These are phyloP conservation scores for Wickerhamiella cacticola DNA, from an alignment of 805 yeast genomes.

Conservation along the genomic window DNA sequence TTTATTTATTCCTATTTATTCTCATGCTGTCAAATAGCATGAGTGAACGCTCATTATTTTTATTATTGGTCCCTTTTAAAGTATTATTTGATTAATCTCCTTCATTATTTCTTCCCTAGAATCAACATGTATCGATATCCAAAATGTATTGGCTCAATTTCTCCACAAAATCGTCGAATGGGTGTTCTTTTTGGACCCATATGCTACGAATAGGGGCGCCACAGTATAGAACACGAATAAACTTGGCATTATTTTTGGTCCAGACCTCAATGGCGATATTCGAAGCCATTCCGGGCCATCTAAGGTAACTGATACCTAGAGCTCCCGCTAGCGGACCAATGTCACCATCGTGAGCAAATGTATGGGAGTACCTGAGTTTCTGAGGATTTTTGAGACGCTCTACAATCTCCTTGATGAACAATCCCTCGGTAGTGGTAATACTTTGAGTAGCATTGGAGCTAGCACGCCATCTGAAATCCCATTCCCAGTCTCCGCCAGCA, in stretches of 20 bases:
- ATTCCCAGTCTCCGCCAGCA: conserved; percentile 36
- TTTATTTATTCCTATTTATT: not conserved
- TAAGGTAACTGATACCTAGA: conserved; percentile 28
- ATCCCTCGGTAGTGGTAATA: conserved; percentile 30
- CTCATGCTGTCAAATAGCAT: too few relatives aligned
- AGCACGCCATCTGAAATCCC: conserved; percentile 31
- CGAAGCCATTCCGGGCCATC: conserved; percentile 43
- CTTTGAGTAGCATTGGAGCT: conserved; percentile 30
- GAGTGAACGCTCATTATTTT: too few relatives aligned
- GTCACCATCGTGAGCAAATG: conserved; percentile 37
- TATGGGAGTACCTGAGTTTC: conserved; percentile 30
- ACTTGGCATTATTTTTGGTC: conserved; percentile 22
- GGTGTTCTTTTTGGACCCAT: conserved; percentile 4
- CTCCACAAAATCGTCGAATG: not conserved
- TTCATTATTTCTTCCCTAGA: too few relatives aligned
- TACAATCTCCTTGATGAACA: conserved; percentile 31
- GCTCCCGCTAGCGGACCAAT: conserved; percentile 32
- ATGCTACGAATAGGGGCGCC: conserved; percentile 24
- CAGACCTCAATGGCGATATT: conserved; percentile 34
- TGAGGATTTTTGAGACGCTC: conserved; percentile 26
- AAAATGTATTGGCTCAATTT: not conserved
- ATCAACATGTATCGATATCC: not conserved
- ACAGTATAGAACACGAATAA: conserved; percentile 31
- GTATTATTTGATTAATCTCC: too few relatives aligned
- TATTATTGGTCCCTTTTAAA: too few relatives aligned